phyloP scores from a whole-genome alignment of 2,329 filamentous ascomycete genomes.

The Periconia sp. region DNA sequence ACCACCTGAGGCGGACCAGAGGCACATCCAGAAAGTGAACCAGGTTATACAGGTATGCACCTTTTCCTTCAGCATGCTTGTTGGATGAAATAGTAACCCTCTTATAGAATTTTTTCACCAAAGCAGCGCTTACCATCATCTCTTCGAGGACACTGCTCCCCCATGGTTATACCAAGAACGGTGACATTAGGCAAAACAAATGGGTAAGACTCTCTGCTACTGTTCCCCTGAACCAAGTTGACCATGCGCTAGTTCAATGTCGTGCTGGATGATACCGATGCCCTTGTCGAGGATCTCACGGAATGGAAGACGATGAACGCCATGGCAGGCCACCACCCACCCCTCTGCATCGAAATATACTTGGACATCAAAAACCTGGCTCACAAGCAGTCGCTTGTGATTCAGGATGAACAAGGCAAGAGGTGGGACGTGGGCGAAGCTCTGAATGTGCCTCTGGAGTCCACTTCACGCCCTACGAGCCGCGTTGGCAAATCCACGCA shows the following conservation, averaged over 20 bases:
- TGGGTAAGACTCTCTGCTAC: conserved; percentile 65
- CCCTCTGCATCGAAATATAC: conserved; percentile 88
- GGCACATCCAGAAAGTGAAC: conserved; percentile 67
- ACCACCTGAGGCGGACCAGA: conserved; percentile 33
- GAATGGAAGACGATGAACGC: conserved; percentile 81
- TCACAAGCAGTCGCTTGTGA: conserved; percentile 82
- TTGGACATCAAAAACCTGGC: conserved; percentile 78
- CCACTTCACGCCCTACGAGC: conserved; percentile 51
- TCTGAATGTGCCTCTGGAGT: conserved; percentile 63
- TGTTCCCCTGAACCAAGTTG: conserved; percentile 6
- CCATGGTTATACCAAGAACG: conserved; percentile 57
- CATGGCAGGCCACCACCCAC: conserved; percentile 74
- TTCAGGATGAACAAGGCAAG: conserved; percentile 86
- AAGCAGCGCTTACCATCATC: conserved; percentile 80
- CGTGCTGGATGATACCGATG: conserved; percentile 88
- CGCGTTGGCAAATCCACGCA: conserved; percentile 58
- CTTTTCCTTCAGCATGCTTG: background rate
- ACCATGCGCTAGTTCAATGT: conserved; percentile 75
- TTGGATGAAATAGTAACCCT: conserved; percentile 23
- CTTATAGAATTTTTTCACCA: conserved; percentile 82
- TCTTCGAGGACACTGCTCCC: conserved; percentile 76
- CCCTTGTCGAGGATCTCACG: conserved; percentile 77
- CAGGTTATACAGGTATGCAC: conserved; percentile 82
- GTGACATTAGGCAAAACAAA: conserved; percentile 74
- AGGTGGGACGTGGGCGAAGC: conserved; percentile 90